phyloP scores from a whole-genome alignment of 371 early-diverging fungal species.

The Catenaria anguillulae region DNA sequence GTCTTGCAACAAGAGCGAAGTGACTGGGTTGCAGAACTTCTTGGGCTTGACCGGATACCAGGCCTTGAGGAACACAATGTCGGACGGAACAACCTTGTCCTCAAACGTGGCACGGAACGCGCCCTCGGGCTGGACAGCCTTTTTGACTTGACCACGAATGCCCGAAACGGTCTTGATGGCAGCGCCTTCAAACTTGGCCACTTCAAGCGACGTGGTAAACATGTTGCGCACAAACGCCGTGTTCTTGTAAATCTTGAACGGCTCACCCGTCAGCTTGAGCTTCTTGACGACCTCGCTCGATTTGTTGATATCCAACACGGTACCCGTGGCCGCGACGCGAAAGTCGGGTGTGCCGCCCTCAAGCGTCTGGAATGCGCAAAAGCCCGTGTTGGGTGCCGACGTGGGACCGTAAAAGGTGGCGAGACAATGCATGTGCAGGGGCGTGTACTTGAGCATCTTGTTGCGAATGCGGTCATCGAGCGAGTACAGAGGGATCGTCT shows the following conservation, averaged over 20 bases:
- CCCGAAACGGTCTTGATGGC: slow-evolving; percentile 92
- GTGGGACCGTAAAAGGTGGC: slow-evolving; percentile 74
- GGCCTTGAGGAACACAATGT: slow-evolving; percentile 94
- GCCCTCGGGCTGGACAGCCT: slow-evolving; percentile 79
- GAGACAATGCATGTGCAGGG: slow-evolving; percentile 97
- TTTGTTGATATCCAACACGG: slow-evolving; percentile 82
- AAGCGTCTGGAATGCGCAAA: slow-evolving; percentile 28
- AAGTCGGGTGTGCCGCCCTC: slow-evolving; percentile 44
- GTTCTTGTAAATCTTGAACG: slow-evolving; percentile 87
- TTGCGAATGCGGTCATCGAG: slow-evolving; percentile 85
- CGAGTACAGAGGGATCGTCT: slow-evolving; percentile 89
- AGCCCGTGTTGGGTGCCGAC: slow-evolving; percentile 37
- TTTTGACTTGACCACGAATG: slow-evolving; percentile 97
- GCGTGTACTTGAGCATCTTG: slow-evolving; percentile 96
- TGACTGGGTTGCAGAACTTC: slow-evolving; percentile 89
- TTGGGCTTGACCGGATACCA: slow-evolving; percentile 92
- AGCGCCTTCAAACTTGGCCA: slow-evolving; percentile 97
- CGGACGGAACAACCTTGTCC: slow-evolving; percentile 79
- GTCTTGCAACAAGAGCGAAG: slow-evolving; percentile 56
- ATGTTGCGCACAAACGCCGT: slow-evolving; percentile 98
- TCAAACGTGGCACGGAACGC: slow-evolving; percentile 98
- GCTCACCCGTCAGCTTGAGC: slow-evolving; percentile 93
- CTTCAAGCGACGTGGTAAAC: slow-evolving; percentile 97
- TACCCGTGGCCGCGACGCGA: slow-evolving; percentile 88
- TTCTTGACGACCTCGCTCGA: slow-evolving; percentile 92